Base-by-base conservation (phyloP, 495 filamentous ascomycete genomes). In the Aspergillus haitiensis region DNA sequence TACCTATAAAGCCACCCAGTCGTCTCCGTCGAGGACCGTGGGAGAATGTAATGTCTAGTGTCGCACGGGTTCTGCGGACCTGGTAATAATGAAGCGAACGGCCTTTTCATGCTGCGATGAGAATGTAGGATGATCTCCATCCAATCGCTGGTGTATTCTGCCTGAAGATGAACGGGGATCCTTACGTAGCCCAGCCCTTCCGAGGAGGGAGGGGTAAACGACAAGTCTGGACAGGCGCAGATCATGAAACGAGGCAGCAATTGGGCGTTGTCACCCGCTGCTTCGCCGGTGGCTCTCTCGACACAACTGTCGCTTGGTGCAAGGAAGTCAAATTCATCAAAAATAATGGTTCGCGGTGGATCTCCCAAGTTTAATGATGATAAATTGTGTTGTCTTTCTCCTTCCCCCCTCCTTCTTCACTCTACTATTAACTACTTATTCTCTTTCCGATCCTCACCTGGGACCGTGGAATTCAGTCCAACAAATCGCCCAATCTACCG, bases 181-280 rank as follows among this genome's bases (percentile, higher is more conserved):
- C 66, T 66, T 60, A 66, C 56, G 62, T 60, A 62, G 67, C 31
- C 55, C 58, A 55, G 49, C 31, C 35, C 61, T 58, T 45, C 47
- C 37, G 64, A 63, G 61, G 59, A 45, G 21, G 21, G 66, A 66
- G 64, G 67, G 67, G 67, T 67, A 67, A 69, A 52, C 56, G 45
- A 58, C 49, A 52, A 64, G 64, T 67, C 64, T 65, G 59, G 64
- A 69, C 62, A 66, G 59, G 64, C 64, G 64, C 62, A 65, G 67
- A 70, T 70, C 62, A 67, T 65, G 58, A 67, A 70, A 66, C 63
- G 59, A 69, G 55, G 57, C 63, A 65, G 56, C 62, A 67, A 67
- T 69, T 66, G 60, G 62, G 61, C 51, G 61, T 51, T 33, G 62
- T 63, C 61, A 49, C 64, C 54, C 52, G 48, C 21, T 27, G 21